Evolutionary conservation across 371 early-diverging fungal genomes (phyloP), one percentile per base, ranked within the genome.

Genomic region (Rhizopus delemar): DNA sequence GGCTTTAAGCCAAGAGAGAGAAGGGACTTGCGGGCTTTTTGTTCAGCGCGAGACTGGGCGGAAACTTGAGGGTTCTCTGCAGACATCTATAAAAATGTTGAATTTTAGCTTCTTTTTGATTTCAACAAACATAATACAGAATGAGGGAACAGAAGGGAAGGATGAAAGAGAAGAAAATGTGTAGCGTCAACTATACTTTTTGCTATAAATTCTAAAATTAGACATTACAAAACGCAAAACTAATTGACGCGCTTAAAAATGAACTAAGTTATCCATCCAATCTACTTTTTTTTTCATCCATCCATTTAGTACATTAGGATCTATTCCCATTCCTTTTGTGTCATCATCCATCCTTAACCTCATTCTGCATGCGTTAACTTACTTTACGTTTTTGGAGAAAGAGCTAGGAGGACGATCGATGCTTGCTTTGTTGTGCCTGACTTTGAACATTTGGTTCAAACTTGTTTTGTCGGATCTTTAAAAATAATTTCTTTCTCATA

Each of bases 21-120:
- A 71, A 98, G 81, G 56, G 94, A 94, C 89, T 97, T 96, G 77
- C 96, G 90, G 63, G 95, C 96, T 90, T 97, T 95, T 88, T 91
- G 92, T 81, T 96, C 97, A 62, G 87, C 85, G 66, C 90, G 91
- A 75, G 83, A 84, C 74, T 86, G 88, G 63, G 70, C 65, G 64
- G 77, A 82, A 59, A 75, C 77, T 63, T 67, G 65, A 53, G 64
- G 31, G 51, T 62, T 56, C 53, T 62, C 51, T 53, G 53, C 45
- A 62, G 68, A 67, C 63, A 67, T 67, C 63, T 62, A 64, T 5
- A 46, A 43, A 43, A 43, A n/a, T 34, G 16, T 28, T 34, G 16
- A 4, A 39, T 28, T 7, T 9, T 16, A 28, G 16, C 29, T 48
- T 46, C 8, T 29, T 9, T 9, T 8, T 48, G 5, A 8, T 48